Percentiles rank a stretch among this genome's conserved stretches.
Conservation (phyloP, 495 filamentous ascomycete species). For the Aspergillus bertholletiae region DNA sequence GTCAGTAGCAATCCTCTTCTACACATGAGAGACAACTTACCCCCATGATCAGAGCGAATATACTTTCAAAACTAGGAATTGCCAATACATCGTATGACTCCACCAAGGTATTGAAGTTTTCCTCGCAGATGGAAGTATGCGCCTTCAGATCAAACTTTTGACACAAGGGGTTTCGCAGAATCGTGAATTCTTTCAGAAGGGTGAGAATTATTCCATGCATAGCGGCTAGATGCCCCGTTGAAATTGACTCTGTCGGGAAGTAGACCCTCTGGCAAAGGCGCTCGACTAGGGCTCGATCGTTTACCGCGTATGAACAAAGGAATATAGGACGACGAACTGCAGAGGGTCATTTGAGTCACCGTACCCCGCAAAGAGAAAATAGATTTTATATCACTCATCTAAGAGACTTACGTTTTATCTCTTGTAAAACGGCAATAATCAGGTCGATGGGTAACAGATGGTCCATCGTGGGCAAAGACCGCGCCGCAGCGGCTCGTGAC, state of each 20-base stretch:
- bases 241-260: slow-evolving; percentile 15
- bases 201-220: slow-evolving; percentile 22
- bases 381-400: too few relatives aligned
- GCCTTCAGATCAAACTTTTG: slow-evolving; percentile 13
- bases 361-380: too few relatives aligned
- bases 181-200: slow-evolving; percentile 17
- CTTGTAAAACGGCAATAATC: neutral
- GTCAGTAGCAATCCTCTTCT: neutral
- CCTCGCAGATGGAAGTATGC: slow-evolving; percentile 8
- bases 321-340: slow-evolving; percentile 7
- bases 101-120: slow-evolving; percentile 14
- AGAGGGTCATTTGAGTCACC: too few relatives aligned
- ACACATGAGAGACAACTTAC: too few relatives aligned
- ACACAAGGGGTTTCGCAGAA: slow-evolving; percentile 6
- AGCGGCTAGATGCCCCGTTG: slow-evolving; percentile 13
- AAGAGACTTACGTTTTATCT: neutral
- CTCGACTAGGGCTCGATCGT: slow-evolving; percentile 15
- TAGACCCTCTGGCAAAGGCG: slow-evolving; percentile 21
- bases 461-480: neutral
- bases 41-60: slow-evolving; percentile 20
- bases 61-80: slow-evolving; percentile 22
- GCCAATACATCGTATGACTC: slow-evolving; percentile 18
- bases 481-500: neutral
- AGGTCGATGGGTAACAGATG: neutral
- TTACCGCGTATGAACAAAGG: slow-evolving; percentile 16